Conservation (phyloP, 139 green algal species). For the Volvox africanus region DNA sequence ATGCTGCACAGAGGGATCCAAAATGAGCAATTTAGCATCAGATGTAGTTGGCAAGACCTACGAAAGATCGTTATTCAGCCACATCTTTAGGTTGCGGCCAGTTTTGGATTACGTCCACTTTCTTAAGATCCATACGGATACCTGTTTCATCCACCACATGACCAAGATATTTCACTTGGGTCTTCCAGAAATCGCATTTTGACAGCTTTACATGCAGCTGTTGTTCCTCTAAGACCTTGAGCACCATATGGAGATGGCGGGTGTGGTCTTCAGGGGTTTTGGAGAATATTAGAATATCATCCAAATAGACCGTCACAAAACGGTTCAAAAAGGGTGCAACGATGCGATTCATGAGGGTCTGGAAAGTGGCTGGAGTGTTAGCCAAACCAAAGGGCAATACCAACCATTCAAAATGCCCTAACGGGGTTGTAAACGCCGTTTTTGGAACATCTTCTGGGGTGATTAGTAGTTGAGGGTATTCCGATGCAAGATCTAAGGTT, state of each 20-base stretch:
- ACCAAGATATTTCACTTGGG: slow-evolving; percentile 8
- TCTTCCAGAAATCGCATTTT: slow-evolving; percentile 64
- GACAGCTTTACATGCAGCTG: slow-evolving; percentile 62
- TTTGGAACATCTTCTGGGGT: no score
- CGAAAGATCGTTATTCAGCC: no score
- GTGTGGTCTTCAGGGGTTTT: slow-evolving; percentile 57
- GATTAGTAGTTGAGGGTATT: no score
- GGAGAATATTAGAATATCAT: slow-evolving; percentile 70
- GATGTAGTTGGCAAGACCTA: no score
- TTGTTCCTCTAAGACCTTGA: slow-evolving; percentile 57
- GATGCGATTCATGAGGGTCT: slow-evolving; percentile 57
- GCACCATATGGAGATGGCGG: slow-evolving; percentile 55
- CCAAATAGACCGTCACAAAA: no score
- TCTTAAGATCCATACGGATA: slow-evolving; percentile 29
- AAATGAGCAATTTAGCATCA: neutral
- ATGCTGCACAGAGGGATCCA: neutral
- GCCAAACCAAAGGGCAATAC: slow-evolving; percentile 52
- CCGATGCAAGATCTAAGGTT: no score
- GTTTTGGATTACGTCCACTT: neutral
- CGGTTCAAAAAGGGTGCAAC: slow-evolving; percentile 55
- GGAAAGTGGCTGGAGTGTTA: slow-evolving; percentile 47
- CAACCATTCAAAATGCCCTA: slow-evolving; percentile 57
- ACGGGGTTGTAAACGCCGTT: no score
- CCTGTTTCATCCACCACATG: slow-evolving; percentile 17
- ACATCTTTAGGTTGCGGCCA: slow-evolving; percentile 19